Base-by-base conservation (phyloP, 164 flowering plant species). In the Vitis cinerea region DNA sequence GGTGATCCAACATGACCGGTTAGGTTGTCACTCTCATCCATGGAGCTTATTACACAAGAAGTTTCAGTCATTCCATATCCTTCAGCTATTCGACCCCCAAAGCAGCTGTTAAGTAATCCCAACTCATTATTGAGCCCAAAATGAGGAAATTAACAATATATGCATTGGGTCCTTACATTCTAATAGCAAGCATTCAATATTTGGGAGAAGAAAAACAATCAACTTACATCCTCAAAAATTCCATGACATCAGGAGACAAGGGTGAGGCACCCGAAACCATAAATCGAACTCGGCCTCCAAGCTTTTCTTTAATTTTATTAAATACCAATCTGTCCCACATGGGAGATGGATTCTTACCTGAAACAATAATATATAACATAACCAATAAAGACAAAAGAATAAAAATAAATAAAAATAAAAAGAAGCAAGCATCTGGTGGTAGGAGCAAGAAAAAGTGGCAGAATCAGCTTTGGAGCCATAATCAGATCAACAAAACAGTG, bases 11-110 rank as follows among this genome's bases (percentile, higher is more conserved):
- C 99, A 84, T 95, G 98, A 49, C 98, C 99, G 59, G 85, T 72
- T 67, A 84, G 70, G 69, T 37, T 79, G 77, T 95, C 99, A 70
- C 80, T 78, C 71, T 80, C 88, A 53, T 86, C 84, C 86, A 93
- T 87, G 10, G 82, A 44, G 79, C 85, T 85, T 71, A 93, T 88
- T 59, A 83, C 82, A 81, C 98, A 93, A 30, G 98, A 79, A 58
- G 89, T 86, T 80, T 95, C 99, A 48, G 99, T 95, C 99, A 95
- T 95, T 70, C 99, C 99, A 84, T 95, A 95, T 56, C 99, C 99
- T 84, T 95, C 99, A 19, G 67, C 13, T 16, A 93, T 84, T 62
- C 27, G 82, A 69, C 97, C 85, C 50, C 99, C 92, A 83, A 95
- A 95, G 87, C 96, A 90, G 65, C 98, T 95, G 87, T 48, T 23